phyloP scores from a whole-genome alignment of 225 moss, liverwort and hornwort species.

The Ulota crispa region DNA sequence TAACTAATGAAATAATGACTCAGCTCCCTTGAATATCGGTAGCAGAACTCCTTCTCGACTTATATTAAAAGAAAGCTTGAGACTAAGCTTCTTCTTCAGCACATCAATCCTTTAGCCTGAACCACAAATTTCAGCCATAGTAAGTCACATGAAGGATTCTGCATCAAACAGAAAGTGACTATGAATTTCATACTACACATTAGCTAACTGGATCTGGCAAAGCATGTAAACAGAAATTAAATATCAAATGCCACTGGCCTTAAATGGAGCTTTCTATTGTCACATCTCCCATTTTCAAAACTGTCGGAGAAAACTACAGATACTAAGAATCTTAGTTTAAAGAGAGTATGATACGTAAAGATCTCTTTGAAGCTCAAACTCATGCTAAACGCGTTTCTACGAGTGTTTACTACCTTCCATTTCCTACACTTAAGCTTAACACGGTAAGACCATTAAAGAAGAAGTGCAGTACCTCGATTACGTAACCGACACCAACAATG shows the following conservation, averaged over 20 bases:
- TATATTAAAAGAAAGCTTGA: not conserved
- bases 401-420: not conserved
- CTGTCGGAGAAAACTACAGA: not conserved
- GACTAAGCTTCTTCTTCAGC: not conserved
- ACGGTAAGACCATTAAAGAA: too few relatives aligned
- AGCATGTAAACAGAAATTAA: not conserved
- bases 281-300: not conserved
- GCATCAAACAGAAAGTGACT: not conserved
- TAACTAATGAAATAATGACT: not conserved
- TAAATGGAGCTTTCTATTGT: not conserved
- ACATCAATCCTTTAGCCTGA: constrained; percentile 2
- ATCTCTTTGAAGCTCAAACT: not conserved
- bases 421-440: not conserved
- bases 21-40: not conserved
- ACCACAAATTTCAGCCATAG: not conserved
- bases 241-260: not conserved
- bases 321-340: not conserved
- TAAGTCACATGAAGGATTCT: not conserved
- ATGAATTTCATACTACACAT: too few relatives aligned
- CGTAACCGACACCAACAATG: not conserved
- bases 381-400: not conserved
- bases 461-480: constrained; percentile 16
- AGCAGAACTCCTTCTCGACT: not conserved
- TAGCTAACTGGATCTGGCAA: not conserved
- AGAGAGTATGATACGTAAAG: not conserved